Conservation (phyloP, 345 rosid genomes). For the Eucalyptus coolabah region DNA sequence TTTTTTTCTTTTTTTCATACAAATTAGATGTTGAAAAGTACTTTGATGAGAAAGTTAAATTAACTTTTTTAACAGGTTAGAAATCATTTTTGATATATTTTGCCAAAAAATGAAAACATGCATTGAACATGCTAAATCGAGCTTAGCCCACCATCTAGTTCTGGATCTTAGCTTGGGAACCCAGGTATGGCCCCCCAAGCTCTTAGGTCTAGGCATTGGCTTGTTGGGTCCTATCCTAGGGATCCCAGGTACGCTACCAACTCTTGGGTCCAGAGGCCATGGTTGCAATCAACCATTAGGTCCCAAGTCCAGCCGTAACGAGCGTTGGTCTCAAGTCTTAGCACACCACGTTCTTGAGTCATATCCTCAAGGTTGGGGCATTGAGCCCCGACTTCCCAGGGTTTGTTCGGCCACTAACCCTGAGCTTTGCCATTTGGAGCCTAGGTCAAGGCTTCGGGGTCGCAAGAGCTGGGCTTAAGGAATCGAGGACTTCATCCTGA, state of each 20-base stretch:
- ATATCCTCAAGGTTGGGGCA: not conserved
- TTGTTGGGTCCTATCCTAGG: not conserved
- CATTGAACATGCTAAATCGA: not conserved
- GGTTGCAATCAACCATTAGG: not conserved
- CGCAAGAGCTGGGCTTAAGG: not conserved
- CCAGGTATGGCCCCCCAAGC: not conserved
- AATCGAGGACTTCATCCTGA: not conserved
- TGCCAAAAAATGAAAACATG: not conserved
- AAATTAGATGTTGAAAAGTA: not conserved
- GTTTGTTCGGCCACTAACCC: fast-evolving
- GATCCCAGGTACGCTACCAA: not conserved
- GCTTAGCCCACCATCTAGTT: not conserved
- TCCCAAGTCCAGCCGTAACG: not conserved
- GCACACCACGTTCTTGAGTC: not conserved
- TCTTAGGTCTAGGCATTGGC: not conserved
- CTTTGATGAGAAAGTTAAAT: not conserved
- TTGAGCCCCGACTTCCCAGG: not conserved
- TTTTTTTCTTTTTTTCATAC: not conserved
- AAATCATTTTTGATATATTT: not conserved
- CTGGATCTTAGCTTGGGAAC: not conserved
- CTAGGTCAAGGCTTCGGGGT: not conserved
- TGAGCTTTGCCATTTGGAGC: not conserved
- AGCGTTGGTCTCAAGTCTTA: not conserved
- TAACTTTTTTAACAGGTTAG: not conserved
- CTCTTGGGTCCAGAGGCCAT: not conserved